Evolutionary conservation across 2,329 filamentous ascomycete genomes (phyloP), one percentile per base, ranked within the genome.

Genomic region (Aspergillus oerlinghausenensis): DNA sequence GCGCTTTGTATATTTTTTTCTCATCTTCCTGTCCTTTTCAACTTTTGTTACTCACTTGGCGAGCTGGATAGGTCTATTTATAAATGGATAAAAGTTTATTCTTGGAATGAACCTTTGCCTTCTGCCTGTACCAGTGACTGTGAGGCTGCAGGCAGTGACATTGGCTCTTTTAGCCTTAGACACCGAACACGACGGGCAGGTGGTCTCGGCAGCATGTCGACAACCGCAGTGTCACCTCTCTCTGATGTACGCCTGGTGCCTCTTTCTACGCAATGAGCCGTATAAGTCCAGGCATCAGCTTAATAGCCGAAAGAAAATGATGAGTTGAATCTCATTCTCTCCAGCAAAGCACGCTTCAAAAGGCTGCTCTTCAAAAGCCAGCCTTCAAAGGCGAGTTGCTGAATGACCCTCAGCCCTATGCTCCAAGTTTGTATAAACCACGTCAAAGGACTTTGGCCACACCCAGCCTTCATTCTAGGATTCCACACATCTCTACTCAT

Each of bases 71-170:
- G 50, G 58, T 54, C 32, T 29, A 51, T 47, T 40, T 51, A 55
- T 45, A 60, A 50, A 58, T 54, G 52, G 38, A 57, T 21, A 60
- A 60, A 60, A 60, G 58, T 60, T 58, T 45, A 23, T 23, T 23
- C 28, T 25, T 38, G 29, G 19, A 23, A 21, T 6, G 21, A 9
- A 14, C 6, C 17, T 50, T 40, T 25, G 5, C 23, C 49, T 23
- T 35, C n/a, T 51, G 5, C 14, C 49, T 51, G 9, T n/a, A 14
- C n/a, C 7, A 21, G 49, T 48, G 53, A 35, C 25, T 23, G 14
- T 5, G 43, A 28, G 7, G 23, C 42, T 40, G 35, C 51, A 55
- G 32, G 29, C 28, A 38, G 21, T 25, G 42, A 21, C 19, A 45
- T 45, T 43, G 21, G 10, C n/a, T 21, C 21, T 19, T n/a, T 21